phyloP scores from a whole-genome alignment of 2,329 filamentous ascomycete genomes.

The Cladosporium sp. region DNA sequence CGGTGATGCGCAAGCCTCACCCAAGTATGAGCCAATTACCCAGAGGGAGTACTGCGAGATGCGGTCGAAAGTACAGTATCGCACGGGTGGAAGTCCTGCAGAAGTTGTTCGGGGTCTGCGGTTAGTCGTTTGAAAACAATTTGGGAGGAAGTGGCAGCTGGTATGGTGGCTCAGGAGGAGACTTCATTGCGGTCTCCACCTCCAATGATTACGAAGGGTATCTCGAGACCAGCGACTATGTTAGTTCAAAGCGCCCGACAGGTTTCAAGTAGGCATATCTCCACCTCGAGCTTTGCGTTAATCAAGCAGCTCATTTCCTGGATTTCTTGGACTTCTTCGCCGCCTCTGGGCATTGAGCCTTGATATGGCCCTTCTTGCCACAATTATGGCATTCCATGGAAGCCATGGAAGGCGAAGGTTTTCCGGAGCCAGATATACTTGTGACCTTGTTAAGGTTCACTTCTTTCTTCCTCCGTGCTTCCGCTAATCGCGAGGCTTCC shows the following conservation, averaged over 20 bases:
- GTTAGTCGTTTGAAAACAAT: too few relatives aligned
- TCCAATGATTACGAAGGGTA: not conserved
- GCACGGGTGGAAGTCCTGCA: not conserved
- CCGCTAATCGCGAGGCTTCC: slow-evolving; percentile 49
- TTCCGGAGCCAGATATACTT: slow-evolving; percentile 49
- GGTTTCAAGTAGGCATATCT: too few relatives aligned
- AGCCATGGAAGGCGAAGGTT: slow-evolving; percentile 4
- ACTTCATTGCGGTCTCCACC: too few relatives aligned
- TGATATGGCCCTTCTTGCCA: slow-evolving; percentile 57
- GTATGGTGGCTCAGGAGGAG: too few relatives aligned
- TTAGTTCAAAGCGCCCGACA: too few relatives aligned
- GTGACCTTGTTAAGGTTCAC: slow-evolving; percentile 57
- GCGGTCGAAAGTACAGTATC: slow-evolving; percentile 23
- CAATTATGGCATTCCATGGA: slow-evolving; percentile 56
- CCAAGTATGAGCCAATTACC: slow-evolving; percentile 37
- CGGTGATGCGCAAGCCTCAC: slow-evolving; percentile 29
- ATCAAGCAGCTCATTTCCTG: not conserved
- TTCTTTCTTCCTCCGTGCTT: slow-evolving; percentile 60
- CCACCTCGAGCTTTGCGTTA: too few relatives aligned
- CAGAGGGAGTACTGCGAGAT: slow-evolving; percentile 34
- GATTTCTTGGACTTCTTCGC: slow-evolving; percentile 1
- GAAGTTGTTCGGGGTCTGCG: too few relatives aligned
- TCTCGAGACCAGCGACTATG: not conserved
- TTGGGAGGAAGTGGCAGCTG: too few relatives aligned
- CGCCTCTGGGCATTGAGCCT: slow-evolving; percentile 49